Percentiles rank a stretch among this genome's conserved stretches.
Conservation (phyloP, 1,139 yeast genomes). For the Wickerhamiella pararugosa region DNA sequence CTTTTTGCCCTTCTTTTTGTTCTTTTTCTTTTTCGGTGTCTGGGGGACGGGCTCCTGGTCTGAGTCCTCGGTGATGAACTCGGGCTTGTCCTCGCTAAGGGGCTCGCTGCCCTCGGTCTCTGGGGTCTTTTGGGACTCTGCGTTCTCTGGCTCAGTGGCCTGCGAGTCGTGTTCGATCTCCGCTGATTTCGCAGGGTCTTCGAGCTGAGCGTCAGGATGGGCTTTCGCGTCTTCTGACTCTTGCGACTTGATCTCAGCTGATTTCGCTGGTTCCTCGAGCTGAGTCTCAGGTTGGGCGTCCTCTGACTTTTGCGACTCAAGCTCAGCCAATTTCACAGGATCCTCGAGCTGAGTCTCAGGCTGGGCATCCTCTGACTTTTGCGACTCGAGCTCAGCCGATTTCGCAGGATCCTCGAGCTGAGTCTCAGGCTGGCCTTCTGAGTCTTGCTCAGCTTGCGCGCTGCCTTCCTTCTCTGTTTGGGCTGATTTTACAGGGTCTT, state of each 20-base stretch:
- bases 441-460: not conserved
- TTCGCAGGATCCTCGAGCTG: not conserved
- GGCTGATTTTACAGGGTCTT: too few species aligned
- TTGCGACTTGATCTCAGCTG: not conserved
- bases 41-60: constrained; percentile 6
- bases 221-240: not conserved
- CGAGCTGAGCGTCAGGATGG: not conserved
- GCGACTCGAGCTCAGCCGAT: not conserved
- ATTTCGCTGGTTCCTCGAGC: too few species aligned
- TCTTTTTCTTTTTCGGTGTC: constrained; percentile 17
- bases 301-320: not conserved
- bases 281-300: not conserved
- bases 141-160: not conserved
- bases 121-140: not conserved
- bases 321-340: not conserved
- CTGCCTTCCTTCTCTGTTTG: not conserved
- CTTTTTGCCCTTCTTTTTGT: constrained; percentile 19
- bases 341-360: not conserved
- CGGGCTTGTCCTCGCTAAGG: constrained; percentile 3
- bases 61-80: constrained; percentile 4
- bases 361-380: not conserved
- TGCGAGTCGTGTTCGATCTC: not conserved
- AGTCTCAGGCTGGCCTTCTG: not conserved
- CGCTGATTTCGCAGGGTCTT: not conserved
- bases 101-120: not conserved